Conservation (phyloP, 257 asterid species). For the Lycium barbarum region DNA sequence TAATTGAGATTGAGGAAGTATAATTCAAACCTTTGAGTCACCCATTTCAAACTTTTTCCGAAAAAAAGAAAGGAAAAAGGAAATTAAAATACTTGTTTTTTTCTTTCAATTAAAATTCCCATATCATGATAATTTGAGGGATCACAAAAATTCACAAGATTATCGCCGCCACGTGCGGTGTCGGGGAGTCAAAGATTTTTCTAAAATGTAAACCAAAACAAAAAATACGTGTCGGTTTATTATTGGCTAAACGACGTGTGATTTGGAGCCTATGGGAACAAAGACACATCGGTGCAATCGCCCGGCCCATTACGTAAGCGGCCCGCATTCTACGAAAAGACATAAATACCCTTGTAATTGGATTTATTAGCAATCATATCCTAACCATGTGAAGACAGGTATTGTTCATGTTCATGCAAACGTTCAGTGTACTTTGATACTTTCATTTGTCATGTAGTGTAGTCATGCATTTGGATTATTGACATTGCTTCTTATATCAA, state of each 20-base stretch:
- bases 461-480: background rate
- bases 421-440: constrained; percentile 33
- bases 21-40: background rate
- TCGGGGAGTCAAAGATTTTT: constrained; percentile 32
- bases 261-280: constrained; percentile 35
- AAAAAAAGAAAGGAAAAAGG: background rate
- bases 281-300: constrained; percentile 40
- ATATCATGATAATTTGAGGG: background rate
- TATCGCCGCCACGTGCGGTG: constrained; percentile 58
- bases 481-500: background rate
- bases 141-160: constrained; percentile 27
- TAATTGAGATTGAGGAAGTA: too few species aligned
- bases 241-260: constrained; percentile 48
- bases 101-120: background rate
- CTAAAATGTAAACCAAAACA: background rate
- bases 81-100: background rate
- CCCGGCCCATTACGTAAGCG: constrained; percentile 42
- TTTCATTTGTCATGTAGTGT: constrained; percentile 22
- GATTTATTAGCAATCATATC: background rate
- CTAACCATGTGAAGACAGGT: background rate
- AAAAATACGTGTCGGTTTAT: constrained; percentile 27
- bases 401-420: constrained; percentile 27
- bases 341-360: background rate
- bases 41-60: background rate
- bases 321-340: constrained; percentile 28